A percentile compares a stretch with the other conserved stretches of the same genome.
Conservation (phyloP, 1,284 basidiomycete genomes). For the Heterobasidion parviporum region DNA sequence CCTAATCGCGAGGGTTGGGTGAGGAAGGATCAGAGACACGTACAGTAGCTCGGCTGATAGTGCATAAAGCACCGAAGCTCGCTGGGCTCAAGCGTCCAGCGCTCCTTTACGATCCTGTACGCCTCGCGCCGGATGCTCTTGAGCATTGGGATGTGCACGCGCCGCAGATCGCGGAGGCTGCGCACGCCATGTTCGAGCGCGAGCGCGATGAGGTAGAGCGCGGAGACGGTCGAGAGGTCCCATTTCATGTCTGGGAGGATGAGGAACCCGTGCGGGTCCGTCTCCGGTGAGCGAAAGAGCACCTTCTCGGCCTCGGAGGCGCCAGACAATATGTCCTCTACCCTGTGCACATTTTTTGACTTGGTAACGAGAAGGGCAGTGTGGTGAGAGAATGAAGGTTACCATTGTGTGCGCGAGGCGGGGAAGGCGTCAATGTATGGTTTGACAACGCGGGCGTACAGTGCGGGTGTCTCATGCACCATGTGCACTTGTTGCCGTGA, state of each 20-base stretch:
- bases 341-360: conserved; percentile 43
- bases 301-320: conserved; percentile 75
- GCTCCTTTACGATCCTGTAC: conserved; percentile 40
- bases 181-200: conserved; percentile 47
- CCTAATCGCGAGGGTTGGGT: neutral
- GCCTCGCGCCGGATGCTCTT: conserved; percentile 56
- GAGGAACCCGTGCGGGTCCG: conserved; percentile 52
- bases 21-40: conserved; percentile 20
- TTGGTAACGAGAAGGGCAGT: neutral
- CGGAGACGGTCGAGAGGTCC: conserved; percentile 70
- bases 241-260: conserved; percentile 92
- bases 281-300: conserved; percentile 45
- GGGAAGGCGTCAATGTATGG: conserved; percentile 79
- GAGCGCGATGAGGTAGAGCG: conserved; percentile 74
- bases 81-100: conserved; percentile 53
- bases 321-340: conserved; percentile 80
- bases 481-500: conserved; percentile 66
- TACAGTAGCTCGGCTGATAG: conserved; percentile 96
- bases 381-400: neutral
- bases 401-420: conserved; percentile 77
- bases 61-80: conserved; percentile 82
- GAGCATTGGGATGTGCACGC: conserved; percentile 63
- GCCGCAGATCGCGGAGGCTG: conserved; percentile 65
- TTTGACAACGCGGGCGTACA: conserved; percentile 63
- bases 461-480: conserved; percentile 72